A percentile compares a stretch with the other conserved stretches of the same genome.
Evolutionary conservation across 2,329 filamentous ascomycete species (phyloP).

Genomic region (Ascomycota sp.): DNA sequence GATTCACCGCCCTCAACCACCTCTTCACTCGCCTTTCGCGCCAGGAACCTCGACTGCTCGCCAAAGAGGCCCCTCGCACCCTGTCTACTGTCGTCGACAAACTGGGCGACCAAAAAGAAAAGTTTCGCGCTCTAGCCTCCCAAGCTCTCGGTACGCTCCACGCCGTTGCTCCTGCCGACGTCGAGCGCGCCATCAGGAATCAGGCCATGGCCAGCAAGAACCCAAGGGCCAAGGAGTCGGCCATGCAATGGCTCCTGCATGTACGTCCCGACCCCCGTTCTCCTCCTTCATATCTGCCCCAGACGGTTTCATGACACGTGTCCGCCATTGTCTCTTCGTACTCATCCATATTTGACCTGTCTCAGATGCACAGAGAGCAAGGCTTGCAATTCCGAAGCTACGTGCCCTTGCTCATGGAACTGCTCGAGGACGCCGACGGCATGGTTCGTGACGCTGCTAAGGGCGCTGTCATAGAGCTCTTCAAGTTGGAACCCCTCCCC

Average conservation of each 20-base stretch:
- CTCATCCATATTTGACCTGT: background rate
- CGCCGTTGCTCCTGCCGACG: constrained; percentile 43
- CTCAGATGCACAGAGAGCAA: constrained; percentile 58
- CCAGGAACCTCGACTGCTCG: constrained; percentile 55
- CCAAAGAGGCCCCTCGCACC: constrained; percentile 47
- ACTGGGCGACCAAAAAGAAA: constrained; percentile 73
- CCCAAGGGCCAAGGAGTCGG: constrained; percentile 60
- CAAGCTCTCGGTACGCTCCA: constrained; percentile 62
- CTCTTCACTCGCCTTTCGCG: constrained; percentile 66
- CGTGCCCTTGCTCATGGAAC: constrained; percentile 60
- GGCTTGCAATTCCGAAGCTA: constrained; percentile 63
- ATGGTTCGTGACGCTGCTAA: constrained; percentile 72
- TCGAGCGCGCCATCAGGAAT: constrained; percentile 61
- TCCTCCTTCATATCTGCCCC: background rate
- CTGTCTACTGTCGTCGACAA: constrained; percentile 61
- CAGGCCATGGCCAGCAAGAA: constrained; percentile 61
- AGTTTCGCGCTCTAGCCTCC: constrained; percentile 50
- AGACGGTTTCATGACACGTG: too few relatives aligned
- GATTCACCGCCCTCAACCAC: constrained; percentile 72
- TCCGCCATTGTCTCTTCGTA: too few relatives aligned
- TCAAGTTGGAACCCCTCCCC: constrained; percentile 31
- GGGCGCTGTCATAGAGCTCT: constrained; percentile 63
- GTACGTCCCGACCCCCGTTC: constrained; percentile 17
- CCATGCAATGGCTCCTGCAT: constrained; percentile 66
- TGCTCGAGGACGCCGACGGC: constrained; percentile 76